Conservation (phyloP, 148 eudicot species). For the Persicaria maculosa region DNA sequence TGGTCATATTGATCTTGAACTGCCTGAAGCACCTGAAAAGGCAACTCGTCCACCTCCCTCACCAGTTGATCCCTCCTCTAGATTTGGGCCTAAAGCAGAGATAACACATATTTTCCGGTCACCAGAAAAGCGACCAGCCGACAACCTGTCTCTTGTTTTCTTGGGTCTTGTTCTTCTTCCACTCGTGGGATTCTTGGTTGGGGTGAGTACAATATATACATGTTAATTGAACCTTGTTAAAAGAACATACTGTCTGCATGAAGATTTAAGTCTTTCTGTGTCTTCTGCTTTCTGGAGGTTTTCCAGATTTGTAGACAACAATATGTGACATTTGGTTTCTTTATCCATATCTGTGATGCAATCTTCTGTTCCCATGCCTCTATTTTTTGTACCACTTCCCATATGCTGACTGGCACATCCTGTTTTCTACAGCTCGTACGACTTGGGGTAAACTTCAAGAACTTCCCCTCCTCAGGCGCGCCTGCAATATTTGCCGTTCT, state of each 20-base stretch:
- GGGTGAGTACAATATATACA: conserved; percentile 44
- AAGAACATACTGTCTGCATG: neutral
- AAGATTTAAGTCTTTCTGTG: neutral
- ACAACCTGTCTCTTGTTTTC: conserved; percentile 67
- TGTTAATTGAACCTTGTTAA: too few species aligned
- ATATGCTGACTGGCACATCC: neutral
- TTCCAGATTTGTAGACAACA: neutral
- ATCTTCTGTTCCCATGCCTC: neutral
- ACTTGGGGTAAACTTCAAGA: conserved; percentile 77
- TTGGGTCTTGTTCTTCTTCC: conserved; percentile 72
- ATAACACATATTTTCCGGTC: conserved; percentile 77
- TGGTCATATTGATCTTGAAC: conserved; percentile 77
- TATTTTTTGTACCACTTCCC: neutral
- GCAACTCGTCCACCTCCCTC: conserved; percentile 77
- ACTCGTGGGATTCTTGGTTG: conserved; percentile 69
- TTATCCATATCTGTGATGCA: neutral
- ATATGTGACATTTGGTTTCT: neutral
- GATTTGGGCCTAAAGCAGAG: conserved; percentile 87
- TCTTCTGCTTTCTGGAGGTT: neutral
- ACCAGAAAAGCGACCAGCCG: conserved; percentile 83
- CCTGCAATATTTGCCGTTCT: conserved; percentile 64
- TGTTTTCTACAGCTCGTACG: conserved; percentile 45
- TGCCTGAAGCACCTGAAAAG: conserved; percentile 89
- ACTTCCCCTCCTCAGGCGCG: conserved; percentile 66
- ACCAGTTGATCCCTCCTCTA: conserved; percentile 62